Evolutionary conservation across 2,329 filamentous ascomycete species (phyloP).

Genomic region (Bimuria novae-zelandiae): DNA sequence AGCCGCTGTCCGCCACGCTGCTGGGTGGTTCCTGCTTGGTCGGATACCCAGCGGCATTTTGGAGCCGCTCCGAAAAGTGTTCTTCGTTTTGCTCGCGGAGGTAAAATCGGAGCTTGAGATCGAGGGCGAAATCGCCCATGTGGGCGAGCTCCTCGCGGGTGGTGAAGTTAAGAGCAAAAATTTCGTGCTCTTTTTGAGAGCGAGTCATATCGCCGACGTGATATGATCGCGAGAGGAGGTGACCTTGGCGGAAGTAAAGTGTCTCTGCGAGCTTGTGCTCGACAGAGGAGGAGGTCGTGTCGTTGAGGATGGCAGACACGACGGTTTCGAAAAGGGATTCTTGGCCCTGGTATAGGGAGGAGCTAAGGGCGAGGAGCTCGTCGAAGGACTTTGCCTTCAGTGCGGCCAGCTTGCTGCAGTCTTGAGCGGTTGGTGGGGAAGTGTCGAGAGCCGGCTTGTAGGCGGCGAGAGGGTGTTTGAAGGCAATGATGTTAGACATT

Average conservation of each 20-base stretch:
- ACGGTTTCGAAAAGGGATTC: not conserved
- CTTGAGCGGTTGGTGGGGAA: not conserved
- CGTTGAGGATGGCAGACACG: not conserved
- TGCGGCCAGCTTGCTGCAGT: not conserved
- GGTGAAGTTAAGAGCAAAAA: not conserved
- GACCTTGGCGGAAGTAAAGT: conserved; percentile 6
- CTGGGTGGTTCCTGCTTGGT: too few species aligned
- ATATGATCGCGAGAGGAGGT: not conserved
- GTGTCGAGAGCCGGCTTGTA: not conserved
- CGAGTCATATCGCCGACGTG: conserved; percentile 1
- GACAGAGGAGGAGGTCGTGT: not conserved
- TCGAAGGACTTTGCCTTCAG: not conserved
- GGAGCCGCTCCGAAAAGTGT: too few species aligned
- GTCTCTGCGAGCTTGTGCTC: conserved; percentile 6
- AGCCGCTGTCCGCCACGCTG: too few species aligned
- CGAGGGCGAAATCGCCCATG: not conserved
- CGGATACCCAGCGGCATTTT: too few species aligned
- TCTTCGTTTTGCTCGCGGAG: not conserved
- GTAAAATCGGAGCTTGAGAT: not conserved
- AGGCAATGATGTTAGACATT: not conserved
- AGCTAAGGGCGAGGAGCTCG: not conserved
- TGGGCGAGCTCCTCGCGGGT: not conserved
- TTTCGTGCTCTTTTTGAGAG: conserved; percentile 2
- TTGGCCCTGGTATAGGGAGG: not conserved
- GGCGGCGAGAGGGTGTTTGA: not conserved